These are phyloP conservation scores for Fusarium compactum DNA, from an alignment of 2,329 filamentous ascomycete genomes.

Conservation along the genomic window DNA sequence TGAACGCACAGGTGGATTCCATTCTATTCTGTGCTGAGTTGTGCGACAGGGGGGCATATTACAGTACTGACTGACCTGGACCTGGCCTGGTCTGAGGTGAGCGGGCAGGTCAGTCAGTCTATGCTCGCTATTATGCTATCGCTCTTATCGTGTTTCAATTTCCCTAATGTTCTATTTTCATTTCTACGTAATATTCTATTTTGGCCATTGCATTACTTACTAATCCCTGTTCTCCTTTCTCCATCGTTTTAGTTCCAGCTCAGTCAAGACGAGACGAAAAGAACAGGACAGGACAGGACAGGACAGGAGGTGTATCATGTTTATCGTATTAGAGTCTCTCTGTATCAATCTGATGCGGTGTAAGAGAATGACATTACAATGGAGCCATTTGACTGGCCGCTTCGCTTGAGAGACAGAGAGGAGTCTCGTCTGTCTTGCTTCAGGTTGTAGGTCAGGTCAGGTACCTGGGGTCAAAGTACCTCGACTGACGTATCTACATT, in stretches of 20 bases:
- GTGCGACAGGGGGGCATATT: constrained; percentile 36
- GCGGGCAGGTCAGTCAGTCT: constrained; percentile 15
- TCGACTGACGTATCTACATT: constrained; percentile 47
- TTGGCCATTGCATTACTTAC: not conserved
- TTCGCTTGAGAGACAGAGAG: not conserved
- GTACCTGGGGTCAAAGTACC: constrained; percentile 44
- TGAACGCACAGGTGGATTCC: constrained; percentile 24
- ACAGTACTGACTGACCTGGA: not conserved
- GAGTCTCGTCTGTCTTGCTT: constrained; percentile 27
- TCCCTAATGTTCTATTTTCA: constrained; percentile 34
- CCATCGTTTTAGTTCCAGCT: constrained; percentile 16
- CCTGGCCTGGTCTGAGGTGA: not conserved
- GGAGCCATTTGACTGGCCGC: constrained; percentile 7
- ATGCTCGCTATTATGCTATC: constrained; percentile 20
- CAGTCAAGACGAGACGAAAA: constrained; percentile 5
- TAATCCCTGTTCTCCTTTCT: constrained; percentile 21
- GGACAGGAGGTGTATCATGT: constrained; percentile 13
- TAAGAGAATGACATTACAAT: constrained; percentile 4
- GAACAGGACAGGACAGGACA: constrained; percentile 8
- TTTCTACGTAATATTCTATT: not conserved
- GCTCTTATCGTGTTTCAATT: constrained; percentile 45
- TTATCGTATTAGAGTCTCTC: constrained; percentile 27
- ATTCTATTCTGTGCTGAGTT: constrained; percentile 35
- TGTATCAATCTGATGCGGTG: not conserved
- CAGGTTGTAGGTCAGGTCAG: constrained; percentile 24